Percentiles rank a stretch among this genome's conserved stretches.
phyloP scores from a whole-genome alignment of 2,329 filamentous ascomycete species.

The Trichophyton equinum region DNA sequence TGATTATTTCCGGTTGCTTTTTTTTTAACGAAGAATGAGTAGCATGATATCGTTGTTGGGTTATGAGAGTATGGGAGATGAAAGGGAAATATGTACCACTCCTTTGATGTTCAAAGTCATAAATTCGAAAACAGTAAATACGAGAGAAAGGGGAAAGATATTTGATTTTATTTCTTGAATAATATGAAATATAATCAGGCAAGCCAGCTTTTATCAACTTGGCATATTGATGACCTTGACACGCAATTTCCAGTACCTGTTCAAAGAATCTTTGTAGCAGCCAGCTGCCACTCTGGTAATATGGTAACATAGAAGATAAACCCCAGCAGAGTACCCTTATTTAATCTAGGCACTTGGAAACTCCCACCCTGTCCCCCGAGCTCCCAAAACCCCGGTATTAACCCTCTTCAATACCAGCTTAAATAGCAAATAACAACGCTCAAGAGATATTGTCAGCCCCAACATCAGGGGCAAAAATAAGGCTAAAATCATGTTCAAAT shows the following conservation, averaged over 20 bases:
- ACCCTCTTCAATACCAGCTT: no score
- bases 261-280: no score
- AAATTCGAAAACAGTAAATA: not conserved
- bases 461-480: no score
- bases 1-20: not conserved
- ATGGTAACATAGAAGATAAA: no score
- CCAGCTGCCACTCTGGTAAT: no score
- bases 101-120: not conserved
- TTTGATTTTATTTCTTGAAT: not conserved
- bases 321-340: no score
- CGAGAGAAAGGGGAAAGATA: not conserved
- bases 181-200: not conserved
- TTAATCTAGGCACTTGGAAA: no score
- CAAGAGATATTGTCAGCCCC: no score
- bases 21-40: not conserved
- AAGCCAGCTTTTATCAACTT: not conserved
- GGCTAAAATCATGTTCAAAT: not conserved
- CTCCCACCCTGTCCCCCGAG: no score
- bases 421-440: no score
- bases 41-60: not conserved
- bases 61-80: not conserved
- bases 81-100: not conserved
- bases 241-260: no score
- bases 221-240: not conserved
- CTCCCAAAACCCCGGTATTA: no score